Evolutionary conservation across 192 early-diverging fungal species (phyloP), one percentile per base, ranked within the genome.

Genomic region (Podila minutissima): DNA sequence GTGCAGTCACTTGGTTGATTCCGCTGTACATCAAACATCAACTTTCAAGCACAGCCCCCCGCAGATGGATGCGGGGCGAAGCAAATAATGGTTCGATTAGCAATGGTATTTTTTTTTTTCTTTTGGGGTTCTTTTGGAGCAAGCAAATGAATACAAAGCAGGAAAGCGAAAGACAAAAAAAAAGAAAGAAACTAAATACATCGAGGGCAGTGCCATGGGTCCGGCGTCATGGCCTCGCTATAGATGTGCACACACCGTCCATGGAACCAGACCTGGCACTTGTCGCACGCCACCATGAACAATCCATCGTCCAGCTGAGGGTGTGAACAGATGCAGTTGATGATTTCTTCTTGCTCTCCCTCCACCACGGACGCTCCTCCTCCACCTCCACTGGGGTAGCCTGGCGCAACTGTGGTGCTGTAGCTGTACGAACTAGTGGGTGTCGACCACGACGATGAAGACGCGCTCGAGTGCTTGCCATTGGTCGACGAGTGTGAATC

Each of bases 241-340:
- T 87, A 62, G 13, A 91, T 74, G 13, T 81, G 76, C 5, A 88
- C 87, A 72, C 90, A 91, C 22, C 75, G 74, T 46, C 90, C 90
- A 83, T 91, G 90, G 67, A 88, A 91, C 90, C 90, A 91, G n/a
- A 83, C 86, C 65, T 83, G 67, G 58, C 90, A 91, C 22, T 64
- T 63, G 68, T 91, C 90, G 68, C 90, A 91, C 10, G 90, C 87
- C 75, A 91, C 84, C 90, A 91, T 91, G 59, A 91, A 91, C 12
- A 79, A 74, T 19, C 88, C 89, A 75, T 91, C 86, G 55, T 91
- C 88, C 59, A 88, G 62, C 15, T 84, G 81, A n/a, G 90, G 90
- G 62, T 86, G 83, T 3, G 83, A 79, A 57, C 90, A 91, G 24
- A 89, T 86, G 65, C 90, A 91, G 50, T 86, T 75, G 59, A 88